Evolutionary conservation across 2,329 filamentous ascomycete species (phyloP), one percentile per base, ranked within the genome.

Genomic region (Aureobasidium sp.): DNA sequence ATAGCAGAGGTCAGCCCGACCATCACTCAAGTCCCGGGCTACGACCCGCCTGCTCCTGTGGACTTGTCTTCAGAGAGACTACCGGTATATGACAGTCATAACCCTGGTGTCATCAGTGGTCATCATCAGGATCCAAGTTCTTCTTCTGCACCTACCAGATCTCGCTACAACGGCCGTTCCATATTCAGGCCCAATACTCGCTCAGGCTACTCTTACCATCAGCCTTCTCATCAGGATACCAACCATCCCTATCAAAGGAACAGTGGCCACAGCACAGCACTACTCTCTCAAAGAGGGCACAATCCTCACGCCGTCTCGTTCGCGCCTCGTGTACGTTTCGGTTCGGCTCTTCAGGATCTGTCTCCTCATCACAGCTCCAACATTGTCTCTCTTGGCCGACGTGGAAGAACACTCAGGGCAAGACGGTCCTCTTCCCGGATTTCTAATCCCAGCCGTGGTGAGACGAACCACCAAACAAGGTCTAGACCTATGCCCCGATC

Each of bases 261-360:
- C 12, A 26, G 17, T 5, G n/a, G 41, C 15, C 8, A n/a, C 5
- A 50, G 32, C 15, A 26, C 13, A 6, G 15, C 37, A 13, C 8
- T 36, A 32, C 8, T 42, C 36, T 44, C 62, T 32, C 23, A 20
- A 57, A 46, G 60, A 61, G 29, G 44, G 29, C 32, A 50, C 13
- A 42, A 55, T 34, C 63, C 63, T 32, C 39, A 57, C 7, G 55
- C 57, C 23, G 37, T 47, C 20, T 27, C 26, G 1, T 37, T 63
- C 12, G 23, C 36, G 6, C 12, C n/a, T 26, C 52, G 46, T 29
- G 61, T 41, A 29, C 53, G 67, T 17, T 69, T 70, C 36, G 70
- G 63, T 3, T 67, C 66, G 13, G 51, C 64, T 9, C 32, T 37
- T 5, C 42, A 37, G 23, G 55, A 58, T 7, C 4, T 51, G 10